Base-by-base conservation (phyloP, 2,329 filamentous ascomycete species). In the Arthrobotrys musiformis region DNA sequence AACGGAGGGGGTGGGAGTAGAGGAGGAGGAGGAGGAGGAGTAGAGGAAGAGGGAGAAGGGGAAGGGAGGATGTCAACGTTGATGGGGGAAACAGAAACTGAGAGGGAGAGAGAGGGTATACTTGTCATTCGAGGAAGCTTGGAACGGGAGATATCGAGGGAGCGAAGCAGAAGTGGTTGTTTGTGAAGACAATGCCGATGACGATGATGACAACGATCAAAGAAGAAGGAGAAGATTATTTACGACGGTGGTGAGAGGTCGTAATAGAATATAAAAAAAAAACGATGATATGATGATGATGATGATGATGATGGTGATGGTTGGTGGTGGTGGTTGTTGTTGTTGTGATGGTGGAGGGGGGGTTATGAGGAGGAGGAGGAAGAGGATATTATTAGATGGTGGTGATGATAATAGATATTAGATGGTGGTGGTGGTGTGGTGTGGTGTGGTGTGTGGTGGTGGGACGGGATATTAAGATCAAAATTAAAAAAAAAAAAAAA, bases 111-210 rank as follows among this genome's bases (percentile, higher is more conserved):
- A 69, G 62, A 54, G 67, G 70, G 63, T 48, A 76, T 76, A 76
- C 72, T 76, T 64, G 72, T 76, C 72, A 76, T 76, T 76, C 72
- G 72, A 76, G 33, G 54, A 58, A 37, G 13, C 54, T 58, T 58
- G n/a, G 17, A 19, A 40, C 33, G 33, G n/a, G 33, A 35, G 30
- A 58, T 17, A 35, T 33, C n/a, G 46, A 66, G 46, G 50, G 69
- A 48, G 68, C 24, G 44, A 33, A 48, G 17, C 44, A 24, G 19
- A 26, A 15, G n/a, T n/a, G n/a, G n/a, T n/a, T 48, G 44, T 30
- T 56, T 35, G 28, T 6, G 37, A 22, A 19, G 19, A 28, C 11
- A 8, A n/a, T n/a, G 50, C 17, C 8, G 26, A 37, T 3, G 28
- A 40, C 1, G 35, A 46, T n/a, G 26, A 48, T 8, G n/a, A 48